Conservation (phyloP, 176 grass and related monocot species). For the Oryza glumipatula region DNA sequence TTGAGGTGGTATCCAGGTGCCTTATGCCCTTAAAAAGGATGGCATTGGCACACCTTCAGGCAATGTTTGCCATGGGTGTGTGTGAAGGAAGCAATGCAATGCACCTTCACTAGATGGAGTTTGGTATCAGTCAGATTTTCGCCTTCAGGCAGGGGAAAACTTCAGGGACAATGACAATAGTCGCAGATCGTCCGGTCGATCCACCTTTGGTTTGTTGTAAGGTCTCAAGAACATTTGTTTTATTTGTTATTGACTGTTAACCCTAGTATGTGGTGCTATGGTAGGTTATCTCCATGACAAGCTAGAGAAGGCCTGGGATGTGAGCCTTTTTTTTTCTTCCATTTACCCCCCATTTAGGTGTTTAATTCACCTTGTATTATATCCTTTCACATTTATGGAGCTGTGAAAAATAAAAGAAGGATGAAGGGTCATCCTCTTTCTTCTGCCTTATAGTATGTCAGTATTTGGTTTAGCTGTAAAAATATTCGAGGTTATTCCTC, state of each 20-base stretch:
- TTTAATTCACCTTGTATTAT: slow-evolving; percentile 47
- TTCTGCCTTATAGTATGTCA: not conserved
- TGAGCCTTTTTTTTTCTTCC: slow-evolving; percentile 34
- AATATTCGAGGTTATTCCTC: not conserved
- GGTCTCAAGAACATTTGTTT: slow-evolving; percentile 58
- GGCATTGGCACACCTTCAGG: slow-evolving; percentile 14
- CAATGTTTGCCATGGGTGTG: slow-evolving; percentile 28
- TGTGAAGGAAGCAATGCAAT: slow-evolving; percentile 48
- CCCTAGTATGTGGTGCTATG: slow-evolving; percentile 50
- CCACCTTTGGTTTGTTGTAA: slow-evolving; percentile 45
- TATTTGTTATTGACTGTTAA: slow-evolving; percentile 58
- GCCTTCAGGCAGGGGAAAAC: slow-evolving; percentile 15
- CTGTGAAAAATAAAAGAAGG: slow-evolving; percentile 31
- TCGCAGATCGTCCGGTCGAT: slow-evolving; percentile 13
- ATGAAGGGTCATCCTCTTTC: slow-evolving; percentile 13
- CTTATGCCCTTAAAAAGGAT: slow-evolving; percentile 23
- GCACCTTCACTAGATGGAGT: slow-evolving; percentile 46
- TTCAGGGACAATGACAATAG: slow-evolving; percentile 36
- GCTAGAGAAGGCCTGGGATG: slow-evolving; percentile 43
- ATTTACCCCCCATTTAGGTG: slow-evolving; percentile 38
- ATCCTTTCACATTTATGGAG: slow-evolving; percentile 39
- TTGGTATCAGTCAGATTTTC: slow-evolving; percentile 18
- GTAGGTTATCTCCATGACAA: slow-evolving; percentile 42
- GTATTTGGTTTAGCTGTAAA: not conserved
- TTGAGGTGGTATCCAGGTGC: slow-evolving; percentile 21